These are phyloP conservation scores for Trichocladium antarcticum DNA, from an alignment of 495 filamentous ascomycete genomes.

Conservation along the genomic window DNA sequence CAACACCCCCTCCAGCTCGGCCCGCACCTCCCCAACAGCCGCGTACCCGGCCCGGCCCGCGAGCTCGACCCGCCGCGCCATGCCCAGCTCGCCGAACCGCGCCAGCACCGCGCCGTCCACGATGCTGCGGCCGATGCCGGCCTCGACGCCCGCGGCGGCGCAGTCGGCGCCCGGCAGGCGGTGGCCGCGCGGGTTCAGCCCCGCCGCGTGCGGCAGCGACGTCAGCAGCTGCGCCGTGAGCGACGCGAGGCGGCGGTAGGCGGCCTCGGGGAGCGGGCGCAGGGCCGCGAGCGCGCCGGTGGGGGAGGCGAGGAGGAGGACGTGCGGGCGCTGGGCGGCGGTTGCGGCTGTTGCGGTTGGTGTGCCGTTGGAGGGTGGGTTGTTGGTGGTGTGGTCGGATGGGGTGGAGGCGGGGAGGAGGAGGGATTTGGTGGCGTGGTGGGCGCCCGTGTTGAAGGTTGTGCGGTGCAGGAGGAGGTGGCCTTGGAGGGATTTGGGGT, in stretches of 20 bases:
- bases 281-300: conserved; percentile 69
- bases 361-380: conserved; percentile 5
- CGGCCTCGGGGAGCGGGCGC: conserved; percentile 62
- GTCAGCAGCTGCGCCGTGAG: conserved; percentile 68
- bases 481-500: conserved; percentile 86
- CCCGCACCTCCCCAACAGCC: conserved; percentile 33
- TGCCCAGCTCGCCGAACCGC: conserved; percentile 60
- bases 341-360: conserved; percentile 6
- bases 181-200: conserved; percentile 72
- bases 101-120: conserved; percentile 43
- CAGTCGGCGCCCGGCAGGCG: conserved; percentile 37
- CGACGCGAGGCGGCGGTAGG: conserved; percentile 74
- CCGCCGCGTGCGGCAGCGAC: conserved; percentile 61
- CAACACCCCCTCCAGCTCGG: conserved; percentile 26
- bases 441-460: conserved; percentile 71
- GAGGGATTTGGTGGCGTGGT: conserved; percentile 59
- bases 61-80: conserved; percentile 57
- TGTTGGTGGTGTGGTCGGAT: conserved; percentile 13
- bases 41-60: conserved; percentile 44
- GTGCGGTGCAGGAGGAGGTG: conserved; percentile 74
- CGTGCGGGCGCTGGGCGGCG: conserved; percentile 40
- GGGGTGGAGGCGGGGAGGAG: conserved; percentile 54
- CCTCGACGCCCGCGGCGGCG: conserved; percentile 32
- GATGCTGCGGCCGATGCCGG: conserved; percentile 38
- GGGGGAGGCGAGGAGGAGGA: conserved; percentile 57